Evolutionary conservation across 2,329 filamentous ascomycete genomes (phyloP), one percentile per base, ranked within the genome.

Genomic region (Aspergillus luchuensis): DNA sequence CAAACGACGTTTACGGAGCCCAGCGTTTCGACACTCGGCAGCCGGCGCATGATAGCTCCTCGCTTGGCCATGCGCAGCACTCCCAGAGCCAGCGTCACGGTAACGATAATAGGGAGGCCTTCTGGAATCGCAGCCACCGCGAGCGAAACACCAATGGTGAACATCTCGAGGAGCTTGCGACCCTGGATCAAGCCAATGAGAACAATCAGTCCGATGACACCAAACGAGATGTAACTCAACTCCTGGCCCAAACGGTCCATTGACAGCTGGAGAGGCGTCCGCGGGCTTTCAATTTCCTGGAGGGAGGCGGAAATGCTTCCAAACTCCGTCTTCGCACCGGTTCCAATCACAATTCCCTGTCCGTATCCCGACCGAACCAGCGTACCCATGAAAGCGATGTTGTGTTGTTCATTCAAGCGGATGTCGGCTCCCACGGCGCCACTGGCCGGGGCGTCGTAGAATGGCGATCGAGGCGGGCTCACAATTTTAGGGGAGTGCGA

Each of bases 1-100:
- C 96, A 99, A 6, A 99, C 92, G n/a, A 99, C 93, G 71, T 98
- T 99, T 61, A 99, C 95, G n/a, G 93, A 97, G 8, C 96, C 96
- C 5, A 99, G 80, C 0, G 95, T 99, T 76, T 99, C 95, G 8
- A 99, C 96, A 76, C 95, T 98, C 21, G 96, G 96, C 78, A 99
- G 89, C 72, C 91, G 89, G 67, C 95, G 90, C 62, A 99, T 94
- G 74, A 99, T 99, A 8, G 95, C 95, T 74, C 96, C 91, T 69
- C 94, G 88, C 72, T 89, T 92, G 62, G 95, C 96, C 95, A 99
- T 99, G 60, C 95, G 89, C 71, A 99, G 87, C 8, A 99, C 96
- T 13, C 95, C 96, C 13, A 99, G 84, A 41, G 95, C 95, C 58
- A 99, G 83, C 0, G 95, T 99, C 36, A 99, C 95, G 0, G 95